phyloP scores from a whole-genome alignment of 202 grass and related monocot species.

The Eragrostis tef region DNA sequence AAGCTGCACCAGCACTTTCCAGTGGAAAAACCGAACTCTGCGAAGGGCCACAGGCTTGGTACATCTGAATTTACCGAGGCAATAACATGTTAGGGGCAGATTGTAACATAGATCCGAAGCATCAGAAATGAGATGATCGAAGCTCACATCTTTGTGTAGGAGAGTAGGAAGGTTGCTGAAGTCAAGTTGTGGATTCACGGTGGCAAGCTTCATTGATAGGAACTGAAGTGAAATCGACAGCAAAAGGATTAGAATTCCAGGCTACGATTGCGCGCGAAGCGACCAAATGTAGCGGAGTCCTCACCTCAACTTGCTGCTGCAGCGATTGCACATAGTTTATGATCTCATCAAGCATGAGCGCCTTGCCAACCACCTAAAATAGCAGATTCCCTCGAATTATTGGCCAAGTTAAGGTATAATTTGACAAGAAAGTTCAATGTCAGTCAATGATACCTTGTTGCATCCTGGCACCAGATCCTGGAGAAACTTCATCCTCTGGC shows the following conservation, averaged over 20 bases:
- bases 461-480: conserved; percentile 97
- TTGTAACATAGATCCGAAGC: conserved; percentile 17
- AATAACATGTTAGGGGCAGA: conserved; percentile 20
- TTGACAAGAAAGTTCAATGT: neutral
- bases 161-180: conserved; percentile 68
- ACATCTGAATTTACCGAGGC: conserved; percentile 59
- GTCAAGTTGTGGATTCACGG: conserved; percentile 84
- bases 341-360: conserved; percentile 96
- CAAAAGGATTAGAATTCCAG: neutral
- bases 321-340: conserved; percentile 97
- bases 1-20: conserved; percentile 65
- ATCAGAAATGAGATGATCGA: neutral
- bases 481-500: conserved; percentile 89
- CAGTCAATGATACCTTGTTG: conserved; percentile 74
- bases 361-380: conserved; percentile 81
- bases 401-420: neutral
- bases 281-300: neutral
- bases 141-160: conserved; percentile 85
- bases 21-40: conserved; percentile 61
- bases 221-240: conserved; percentile 55
- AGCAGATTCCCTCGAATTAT: conserved; percentile 39
- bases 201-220: conserved; percentile 94
- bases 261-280: neutral
- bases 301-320: conserved; percentile 97
- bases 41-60: conserved; percentile 61